Conservation (phyloP, 2,329 filamentous ascomycete species). For the Ophiocordyceps camponoti-leonardi region DNA sequence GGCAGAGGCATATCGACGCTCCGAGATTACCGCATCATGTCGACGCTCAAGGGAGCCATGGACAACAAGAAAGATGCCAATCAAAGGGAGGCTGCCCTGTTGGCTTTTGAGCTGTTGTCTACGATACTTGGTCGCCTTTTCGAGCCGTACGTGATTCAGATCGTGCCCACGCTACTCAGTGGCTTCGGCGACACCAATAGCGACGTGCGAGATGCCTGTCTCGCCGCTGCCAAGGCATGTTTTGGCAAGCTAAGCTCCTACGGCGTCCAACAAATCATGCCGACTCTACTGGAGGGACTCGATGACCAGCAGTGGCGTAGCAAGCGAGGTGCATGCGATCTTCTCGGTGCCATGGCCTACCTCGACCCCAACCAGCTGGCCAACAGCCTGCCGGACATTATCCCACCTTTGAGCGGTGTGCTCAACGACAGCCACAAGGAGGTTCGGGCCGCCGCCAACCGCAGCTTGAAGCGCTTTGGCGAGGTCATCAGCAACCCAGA, state of each 20-base stretch:
- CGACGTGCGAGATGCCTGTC: conserved; percentile 82
- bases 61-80: conserved; percentile 91
- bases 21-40: conserved; percentile 73
- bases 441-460: conserved; percentile 78
- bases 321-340: conserved; percentile 94
- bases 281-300: conserved; percentile 76
- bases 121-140: conserved; percentile 75
- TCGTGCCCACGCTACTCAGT: conserved; percentile 75
- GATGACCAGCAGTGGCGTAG: conserved; percentile 96
- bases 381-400: conserved; percentile 84
- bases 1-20: conserved; percentile 74
- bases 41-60: conserved; percentile 60
- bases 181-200: conserved; percentile 79
- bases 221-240: conserved; percentile 86
- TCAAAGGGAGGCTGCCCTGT: conserved; percentile 71
- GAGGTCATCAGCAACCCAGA: conserved; percentile 98
- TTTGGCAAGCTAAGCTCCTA: conserved; percentile 89
- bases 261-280: conserved; percentile 86
- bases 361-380: conserved; percentile 90
- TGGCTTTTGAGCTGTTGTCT: conserved; percentile 83
- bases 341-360: conserved; percentile 96
- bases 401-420: conserved; percentile 83
- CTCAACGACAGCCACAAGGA: conserved; percentile 98
- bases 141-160: conserved; percentile 91
- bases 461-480: conserved; percentile 91